phyloP scores from a whole-genome alignment of 768 basidiomycete species.

The Mycena latifolia region DNA sequence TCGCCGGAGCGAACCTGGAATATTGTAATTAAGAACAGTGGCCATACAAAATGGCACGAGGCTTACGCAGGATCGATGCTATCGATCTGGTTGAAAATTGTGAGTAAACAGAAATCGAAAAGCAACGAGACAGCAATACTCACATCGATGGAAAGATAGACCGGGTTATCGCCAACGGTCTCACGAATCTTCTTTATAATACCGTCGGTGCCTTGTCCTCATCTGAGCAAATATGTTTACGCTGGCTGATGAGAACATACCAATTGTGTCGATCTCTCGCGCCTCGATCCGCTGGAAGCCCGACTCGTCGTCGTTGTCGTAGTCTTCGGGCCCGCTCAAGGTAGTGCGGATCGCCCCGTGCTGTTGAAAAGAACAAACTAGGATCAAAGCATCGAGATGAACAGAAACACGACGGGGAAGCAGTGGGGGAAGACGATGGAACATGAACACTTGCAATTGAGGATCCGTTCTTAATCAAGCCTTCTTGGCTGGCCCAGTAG shows the following conservation, averaged over 20 bases:
- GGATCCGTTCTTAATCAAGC: constrained; percentile 80
- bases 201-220: constrained; percentile 68
- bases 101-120: background rate
- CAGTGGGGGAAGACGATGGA: constrained; percentile 36
- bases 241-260: constrained; percentile 45
- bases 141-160: constrained; percentile 87
- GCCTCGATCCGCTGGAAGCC: constrained; percentile 90
- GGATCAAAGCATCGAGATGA: constrained; percentile 70
- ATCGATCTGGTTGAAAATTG: constrained; percentile 64
- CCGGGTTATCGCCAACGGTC: constrained; percentile 79
- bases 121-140: constrained; percentile 11
- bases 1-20: constrained; percentile 77
- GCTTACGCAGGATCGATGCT: constrained; percentile 76
- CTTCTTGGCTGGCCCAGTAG: constrained; percentile 89
- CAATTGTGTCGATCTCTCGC: constrained; percentile 86
- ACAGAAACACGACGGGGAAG: constrained; percentile 35
- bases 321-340: constrained; percentile 81
- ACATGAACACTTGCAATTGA: constrained; percentile 83
- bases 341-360: constrained; percentile 91
- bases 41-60: background rate
- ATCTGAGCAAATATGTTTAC: background rate
- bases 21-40: background rate
- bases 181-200: constrained; percentile 86
- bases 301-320: constrained; percentile 79
- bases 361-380: constrained; percentile 73